These are phyloP conservation scores for Aureobasidium sp. DNA, from an alignment of 2,329 filamentous ascomycete species.

Conservation along the genomic window DNA sequence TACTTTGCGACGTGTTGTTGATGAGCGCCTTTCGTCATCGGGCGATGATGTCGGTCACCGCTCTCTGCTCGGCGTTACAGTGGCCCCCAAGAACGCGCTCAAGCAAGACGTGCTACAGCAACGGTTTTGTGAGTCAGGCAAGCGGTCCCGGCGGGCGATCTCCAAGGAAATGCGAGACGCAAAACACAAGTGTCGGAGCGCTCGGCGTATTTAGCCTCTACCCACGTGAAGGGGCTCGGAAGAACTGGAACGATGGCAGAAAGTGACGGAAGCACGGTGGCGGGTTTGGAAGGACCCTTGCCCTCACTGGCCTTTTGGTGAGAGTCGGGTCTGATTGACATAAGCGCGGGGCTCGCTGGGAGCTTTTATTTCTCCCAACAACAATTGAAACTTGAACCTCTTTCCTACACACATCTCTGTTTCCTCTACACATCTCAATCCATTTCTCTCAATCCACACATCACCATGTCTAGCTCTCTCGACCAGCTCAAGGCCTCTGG, in stretches of 20 bases:
- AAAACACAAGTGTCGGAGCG: constrained; percentile 1
- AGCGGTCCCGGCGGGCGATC: constrained; percentile 5
- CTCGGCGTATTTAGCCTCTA: constrained; percentile 7
- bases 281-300: neutral
- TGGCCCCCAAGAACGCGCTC: neutral
- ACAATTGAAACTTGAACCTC: constrained; percentile 7
- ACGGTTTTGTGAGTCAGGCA: constrained; percentile 8
- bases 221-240: constrained; percentile 7
- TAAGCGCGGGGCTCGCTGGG: constrained; percentile 7
- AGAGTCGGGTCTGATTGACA: constrained; percentile 5
- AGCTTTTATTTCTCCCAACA: constrained; percentile 11
- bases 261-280: constrained; percentile 1
- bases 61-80: neutral
- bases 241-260: neutral
- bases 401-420: constrained; percentile 1
- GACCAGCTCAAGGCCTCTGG: constrained; percentile 95
- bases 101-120: neutral
- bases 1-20: neutral
- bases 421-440: neutral
- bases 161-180: constrained; percentile 4
- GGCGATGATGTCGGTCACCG: constrained; percentile 10
- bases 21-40: neutral
- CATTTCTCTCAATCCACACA: neutral
- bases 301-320: neutral
- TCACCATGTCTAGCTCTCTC: constrained; percentile 73